A percentile compares a stretch with the other conserved stretches of the same genome.
Evolutionary conservation across 2,329 filamentous ascomycete genomes (phyloP).

Genomic region (Aaosphaeria pasadenensis): DNA sequence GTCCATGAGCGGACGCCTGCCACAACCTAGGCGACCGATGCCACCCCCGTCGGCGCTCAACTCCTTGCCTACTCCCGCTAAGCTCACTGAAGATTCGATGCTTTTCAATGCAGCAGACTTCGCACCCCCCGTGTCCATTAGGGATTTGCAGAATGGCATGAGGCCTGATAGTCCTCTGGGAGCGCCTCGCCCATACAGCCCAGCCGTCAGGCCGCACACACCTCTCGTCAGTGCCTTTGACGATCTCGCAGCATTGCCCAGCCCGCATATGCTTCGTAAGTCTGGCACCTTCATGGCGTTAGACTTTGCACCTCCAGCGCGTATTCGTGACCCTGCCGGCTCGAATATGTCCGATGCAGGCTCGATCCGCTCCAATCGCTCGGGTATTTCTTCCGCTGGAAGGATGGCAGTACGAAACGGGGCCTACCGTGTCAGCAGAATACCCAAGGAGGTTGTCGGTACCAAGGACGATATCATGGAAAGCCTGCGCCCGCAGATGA

Average conservation of each 20-base stretch:
- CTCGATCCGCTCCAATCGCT: constrained; percentile 65
- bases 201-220: constrained; percentile 69
- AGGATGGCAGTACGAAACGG: constrained; percentile 71
- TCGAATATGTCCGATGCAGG: constrained; percentile 44
- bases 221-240: constrained; percentile 83
- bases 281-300: constrained; percentile 74
- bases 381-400: constrained; percentile 70
- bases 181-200: constrained; percentile 65
- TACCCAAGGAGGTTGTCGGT: constrained; percentile 79
- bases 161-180: constrained; percentile 59
- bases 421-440: constrained; percentile 80
- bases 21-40: constrained; percentile 53
- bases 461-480: constrained; percentile 64
- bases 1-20: constrained; percentile 37
- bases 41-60: constrained; percentile 72
- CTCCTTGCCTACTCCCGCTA: constrained; percentile 79
- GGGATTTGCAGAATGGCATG: constrained; percentile 66
- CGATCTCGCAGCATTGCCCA: constrained; percentile 79
- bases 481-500: constrained; percentile 58
- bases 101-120: constrained; percentile 78
- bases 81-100: constrained; percentile 73
- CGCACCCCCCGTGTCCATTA: constrained; percentile 65
- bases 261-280: constrained; percentile 76
- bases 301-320: constrained; percentile 77
- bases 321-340: constrained; percentile 55